Conservation (phyloP, 2,329 filamentous ascomycete species). For the Epichloe uncinata region DNA sequence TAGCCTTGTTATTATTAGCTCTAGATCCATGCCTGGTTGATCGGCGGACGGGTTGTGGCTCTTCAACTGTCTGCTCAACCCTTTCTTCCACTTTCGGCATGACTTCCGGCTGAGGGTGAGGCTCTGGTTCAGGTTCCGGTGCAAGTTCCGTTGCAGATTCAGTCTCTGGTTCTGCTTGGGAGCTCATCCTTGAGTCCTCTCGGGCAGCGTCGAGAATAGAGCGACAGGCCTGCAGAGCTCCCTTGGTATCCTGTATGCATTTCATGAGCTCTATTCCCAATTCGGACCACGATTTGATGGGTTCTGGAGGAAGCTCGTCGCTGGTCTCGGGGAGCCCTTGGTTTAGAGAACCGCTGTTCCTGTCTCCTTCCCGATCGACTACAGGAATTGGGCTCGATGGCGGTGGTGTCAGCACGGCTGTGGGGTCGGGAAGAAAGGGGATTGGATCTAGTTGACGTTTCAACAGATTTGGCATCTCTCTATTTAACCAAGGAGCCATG, state of each 20-base stretch:
- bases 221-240: constrained; percentile 18
- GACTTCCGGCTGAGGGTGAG: not conserved
- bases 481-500: constrained; percentile 43
- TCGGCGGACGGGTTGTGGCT: constrained; percentile 3
- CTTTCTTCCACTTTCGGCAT: constrained; percentile 1
- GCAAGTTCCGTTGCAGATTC: not conserved
- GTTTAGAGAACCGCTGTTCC: not conserved
- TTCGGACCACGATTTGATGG: constrained; percentile 19
- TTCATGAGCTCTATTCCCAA: constrained; percentile 22
- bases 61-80: constrained; percentile 1
- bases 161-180: constrained; percentile 1
- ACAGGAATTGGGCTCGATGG: constrained; percentile 7
- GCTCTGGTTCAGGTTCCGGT: not conserved
- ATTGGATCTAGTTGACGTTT: constrained; percentile 46
- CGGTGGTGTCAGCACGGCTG: constrained; percentile 23
- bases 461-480: constrained; percentile 35
- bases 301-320: not conserved
- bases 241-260: constrained; percentile 16
- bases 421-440: constrained; percentile 45
- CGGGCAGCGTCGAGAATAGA: constrained; percentile 12
- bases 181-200: constrained; percentile 7
- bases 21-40: constrained; percentile 5
- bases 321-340: not conserved
- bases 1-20: not conserved
- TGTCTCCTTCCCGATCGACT: not conserved